Evolutionary conservation across 768 basidiomycete species (phyloP), one percentile per base, ranked within the genome.

Genomic region (Xerocomellus intermedius): DNA sequence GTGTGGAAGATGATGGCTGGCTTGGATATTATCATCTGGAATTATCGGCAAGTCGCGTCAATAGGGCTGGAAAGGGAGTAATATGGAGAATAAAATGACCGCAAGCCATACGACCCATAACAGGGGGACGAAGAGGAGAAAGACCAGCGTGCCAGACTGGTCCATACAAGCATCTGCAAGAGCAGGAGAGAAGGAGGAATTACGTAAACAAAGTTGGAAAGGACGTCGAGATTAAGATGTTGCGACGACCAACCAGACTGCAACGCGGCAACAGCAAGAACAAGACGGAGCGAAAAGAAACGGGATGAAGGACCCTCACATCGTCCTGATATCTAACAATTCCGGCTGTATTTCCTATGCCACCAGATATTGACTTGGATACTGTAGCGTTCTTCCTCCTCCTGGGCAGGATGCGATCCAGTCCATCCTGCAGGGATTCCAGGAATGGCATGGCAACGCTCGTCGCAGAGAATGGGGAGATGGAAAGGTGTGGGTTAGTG

Each of bases 1-100:
- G 82, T 69, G 68, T 89, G 84, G 67, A 86, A 85, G 52, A 91
- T 78, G 66, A 93, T 89, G 57, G 85, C 78, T 8, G 89, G 86
- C 75, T 91, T 92, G 22, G 89, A 86, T 43, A 93, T 83, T 62
- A 93, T 92, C 89, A 92, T 90, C 91, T 93, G 61, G 19, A 61
- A 52, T 53, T 19, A 22, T 32, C 17, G 60, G 45, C 37, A 55
- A 54, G 43, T 42, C 57, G 63, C 42, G 62, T 65, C 58, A 64
- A 53, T 39, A 50, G 43, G 38, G 4, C 26, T 54, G 56, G 32
- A 64, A 13, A 26, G 12, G 9, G 17, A 12, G 17, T 61, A 5
- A 49, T 1, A 61, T 41, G 30, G 22, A n/a, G 32, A 69, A 62
- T 1, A 44, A 39, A 59, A 72, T 61, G 68, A 89, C 87, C 86